Evolutionary conservation across 2,329 filamentous ascomycete genomes (phyloP).

Genomic region (Aspergillus alliaceus): DNA sequence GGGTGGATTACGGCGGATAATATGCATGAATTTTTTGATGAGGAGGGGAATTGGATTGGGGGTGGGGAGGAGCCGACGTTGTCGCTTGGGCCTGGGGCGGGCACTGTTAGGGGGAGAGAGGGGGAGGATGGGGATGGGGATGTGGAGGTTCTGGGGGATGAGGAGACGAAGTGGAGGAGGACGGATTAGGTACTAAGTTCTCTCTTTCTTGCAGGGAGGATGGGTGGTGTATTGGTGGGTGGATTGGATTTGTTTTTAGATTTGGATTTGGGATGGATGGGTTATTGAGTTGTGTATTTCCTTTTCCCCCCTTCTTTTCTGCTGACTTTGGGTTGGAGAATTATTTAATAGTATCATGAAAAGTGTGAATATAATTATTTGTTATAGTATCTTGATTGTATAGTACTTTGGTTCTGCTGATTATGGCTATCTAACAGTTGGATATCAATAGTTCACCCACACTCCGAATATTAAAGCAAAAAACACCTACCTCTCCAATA

Average conservation of each 20-base stretch:
- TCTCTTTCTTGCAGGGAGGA: not conserved
- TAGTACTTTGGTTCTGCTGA: conserved; percentile 8
- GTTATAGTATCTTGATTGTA: not conserved
- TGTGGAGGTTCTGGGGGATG: conserved; percentile 36
- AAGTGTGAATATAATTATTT: not conserved
- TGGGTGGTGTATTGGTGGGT: not conserved
- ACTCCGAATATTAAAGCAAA: not conserved
- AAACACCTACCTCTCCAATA: not conserved
- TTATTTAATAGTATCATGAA: not conserved
- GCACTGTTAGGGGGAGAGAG: conserved; percentile 61
- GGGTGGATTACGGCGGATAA: conserved; percentile 81
- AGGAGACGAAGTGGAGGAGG: conserved; percentile 55
- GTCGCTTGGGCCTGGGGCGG: conserved; percentile 58
- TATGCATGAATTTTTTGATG: conserved; percentile 78
- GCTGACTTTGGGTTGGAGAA: not conserved
- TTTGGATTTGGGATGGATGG: not conserved
- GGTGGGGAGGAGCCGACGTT: conserved; percentile 42
- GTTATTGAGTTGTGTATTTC: too few species aligned
- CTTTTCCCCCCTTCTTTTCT: too few species aligned
- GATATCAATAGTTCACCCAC: conserved; percentile 14
- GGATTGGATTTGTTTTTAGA: not conserved
- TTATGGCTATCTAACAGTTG: conserved; percentile 21
- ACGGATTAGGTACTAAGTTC: conserved; percentile 38
- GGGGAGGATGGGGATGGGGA: conserved; percentile 53
- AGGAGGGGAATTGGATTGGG: conserved; percentile 74